A percentile compares a stretch with the other conserved stretches of the same genome.
These are phyloP conservation scores for Neohortaea acidophila DNA, from an alignment of 495 filamentous ascomycete species.

Conservation along the genomic window DNA sequence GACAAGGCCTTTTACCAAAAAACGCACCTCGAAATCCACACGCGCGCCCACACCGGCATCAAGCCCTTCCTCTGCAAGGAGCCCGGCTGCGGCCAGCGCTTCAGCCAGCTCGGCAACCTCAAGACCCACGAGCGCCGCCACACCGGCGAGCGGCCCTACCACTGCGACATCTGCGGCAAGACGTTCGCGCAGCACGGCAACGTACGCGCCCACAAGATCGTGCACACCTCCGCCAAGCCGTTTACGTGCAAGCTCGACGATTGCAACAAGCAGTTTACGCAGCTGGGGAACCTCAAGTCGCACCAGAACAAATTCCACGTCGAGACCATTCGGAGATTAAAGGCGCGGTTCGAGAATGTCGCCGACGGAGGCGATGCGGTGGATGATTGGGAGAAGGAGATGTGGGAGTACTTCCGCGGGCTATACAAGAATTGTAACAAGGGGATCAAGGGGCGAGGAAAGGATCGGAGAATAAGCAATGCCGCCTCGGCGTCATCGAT, in stretches of 20 bases:
- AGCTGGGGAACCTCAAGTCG: constrained; percentile 83
- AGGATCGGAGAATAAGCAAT: constrained; percentile 39
- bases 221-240: constrained; percentile 60
- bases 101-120: constrained; percentile 78
- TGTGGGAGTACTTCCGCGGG: constrained; percentile 74
- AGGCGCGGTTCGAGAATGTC: constrained; percentile 53
- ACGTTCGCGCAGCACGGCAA: constrained; percentile 75
- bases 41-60: constrained; percentile 74
- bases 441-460: constrained; percentile 84
- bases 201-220: constrained; percentile 72
- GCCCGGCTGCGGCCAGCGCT: constrained; percentile 59
- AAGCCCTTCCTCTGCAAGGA: constrained; percentile 78
- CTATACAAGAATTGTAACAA: constrained; percentile 92
- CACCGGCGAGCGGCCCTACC: constrained; percentile 75
- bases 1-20: constrained; percentile 78
- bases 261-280: constrained; percentile 75
- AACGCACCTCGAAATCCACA: constrained; percentile 87
- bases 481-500: background rate
- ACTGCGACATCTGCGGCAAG: constrained; percentile 69
- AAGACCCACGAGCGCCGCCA: constrained; percentile 82
- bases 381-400: constrained; percentile 51
- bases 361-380: constrained; percentile 46
- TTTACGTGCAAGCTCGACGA: constrained; percentile 68
- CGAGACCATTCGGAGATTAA: constrained; percentile 54
- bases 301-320: constrained; percentile 91